Conservation (phyloP, 2,329 filamentous ascomycete species). For the Cytospora piceicola region DNA sequence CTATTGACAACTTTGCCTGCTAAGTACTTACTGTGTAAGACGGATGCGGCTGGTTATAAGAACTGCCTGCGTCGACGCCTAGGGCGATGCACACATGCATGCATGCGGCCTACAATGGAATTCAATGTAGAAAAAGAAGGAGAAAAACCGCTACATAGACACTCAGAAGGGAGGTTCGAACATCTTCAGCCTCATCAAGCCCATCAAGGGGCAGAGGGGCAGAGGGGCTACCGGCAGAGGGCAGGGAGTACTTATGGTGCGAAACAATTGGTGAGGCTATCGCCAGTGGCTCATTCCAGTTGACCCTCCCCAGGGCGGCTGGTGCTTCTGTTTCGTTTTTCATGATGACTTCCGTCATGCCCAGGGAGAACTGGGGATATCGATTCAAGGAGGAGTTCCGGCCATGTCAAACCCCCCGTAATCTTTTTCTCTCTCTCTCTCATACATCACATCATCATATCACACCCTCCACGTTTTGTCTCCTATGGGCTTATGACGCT, state of each 20-base stretch:
- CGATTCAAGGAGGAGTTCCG: no score
- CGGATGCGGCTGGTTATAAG: constrained; percentile 1
- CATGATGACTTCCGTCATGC: background rate
- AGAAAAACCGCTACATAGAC: background rate
- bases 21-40: background rate
- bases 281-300: background rate
- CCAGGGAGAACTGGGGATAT: background rate
- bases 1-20: background rate
- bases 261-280: background rate
- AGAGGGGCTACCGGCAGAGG: background rate
- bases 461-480: no score
- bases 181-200: background rate
- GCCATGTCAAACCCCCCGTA: no score
- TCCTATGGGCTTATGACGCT: no score
- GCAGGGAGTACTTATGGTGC: background rate
- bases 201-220: background rate
- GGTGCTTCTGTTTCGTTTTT: background rate
- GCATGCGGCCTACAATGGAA: background rate
- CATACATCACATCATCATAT: no score
- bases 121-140: no score
- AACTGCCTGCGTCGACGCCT: background rate
- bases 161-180: background rate
- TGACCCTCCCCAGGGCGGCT: background rate
- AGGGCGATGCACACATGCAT: background rate
- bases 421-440: no score